Evolutionary conservation across 805 yeast species (phyloP).

Genomic region (Lachancea sp.): DNA sequence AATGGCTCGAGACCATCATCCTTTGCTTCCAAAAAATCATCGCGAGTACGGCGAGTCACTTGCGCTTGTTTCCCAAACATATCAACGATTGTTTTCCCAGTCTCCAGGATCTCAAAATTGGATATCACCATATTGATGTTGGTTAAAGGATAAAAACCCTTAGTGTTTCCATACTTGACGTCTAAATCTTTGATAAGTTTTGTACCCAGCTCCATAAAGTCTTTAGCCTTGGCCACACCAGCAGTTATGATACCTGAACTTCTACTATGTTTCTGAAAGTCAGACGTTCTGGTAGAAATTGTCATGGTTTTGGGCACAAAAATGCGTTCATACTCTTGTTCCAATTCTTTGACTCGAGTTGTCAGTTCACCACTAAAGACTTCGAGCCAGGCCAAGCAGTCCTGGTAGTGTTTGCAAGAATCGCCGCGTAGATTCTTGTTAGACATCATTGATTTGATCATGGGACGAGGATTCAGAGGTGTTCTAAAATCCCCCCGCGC

Average conservation of each 20-base stretch:
- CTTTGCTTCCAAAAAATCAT: background rate
- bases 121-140: conserved; percentile 48
- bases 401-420: conserved; percentile 46
- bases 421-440: conserved; percentile 67
- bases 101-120: conserved; percentile 43
- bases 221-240: conserved; percentile 17
- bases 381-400: conserved; percentile 68
- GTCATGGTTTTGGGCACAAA: conserved; percentile 44
- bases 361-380: conserved; percentile 77
- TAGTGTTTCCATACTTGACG: conserved; percentile 18
- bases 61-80: conserved; percentile 28
- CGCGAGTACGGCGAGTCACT: conserved; percentile 1
- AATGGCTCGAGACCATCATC: background rate
- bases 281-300: conserved; percentile 32
- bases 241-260: conserved; percentile 15
- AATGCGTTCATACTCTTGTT: conserved; percentile 43
- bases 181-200: conserved; percentile 39
- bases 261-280: conserved; percentile 18
- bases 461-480: conserved; percentile 53
- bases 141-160: conserved; percentile 41
- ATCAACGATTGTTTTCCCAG: conserved; percentile 27
- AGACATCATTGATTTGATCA: conserved; percentile 82
- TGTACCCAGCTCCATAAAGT: conserved; percentile 31
- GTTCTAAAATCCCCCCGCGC: conserved; percentile 55
- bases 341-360: conserved; percentile 65